Base-by-base conservation (phyloP, 202 grass and related monocot species). In the Zizania palustris region DNA sequence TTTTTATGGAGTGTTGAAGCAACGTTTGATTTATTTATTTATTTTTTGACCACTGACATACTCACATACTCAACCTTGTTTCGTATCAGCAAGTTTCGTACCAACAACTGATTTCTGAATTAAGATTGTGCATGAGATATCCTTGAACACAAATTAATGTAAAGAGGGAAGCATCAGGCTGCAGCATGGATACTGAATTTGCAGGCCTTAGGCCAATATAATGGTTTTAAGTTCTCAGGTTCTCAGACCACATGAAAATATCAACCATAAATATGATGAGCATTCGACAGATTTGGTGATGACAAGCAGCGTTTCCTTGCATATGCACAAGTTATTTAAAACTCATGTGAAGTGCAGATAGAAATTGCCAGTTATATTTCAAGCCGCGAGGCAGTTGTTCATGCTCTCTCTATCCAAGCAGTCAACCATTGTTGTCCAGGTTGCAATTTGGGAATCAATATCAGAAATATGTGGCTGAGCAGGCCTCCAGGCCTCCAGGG, bases 381-480 rank as follows among this genome's bases (percentile, higher is more conserved):
- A 54, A 18, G 38, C 8, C 6, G 13, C 6, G 7, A 18, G 16
- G 18, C 7, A 66, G 9, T 12, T 34, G 9, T 2, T 18, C 13
- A 55, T 46, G 48, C 38, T 38, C 22, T 37, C 9, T 33, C 4
- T 22, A 13, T 43, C 3, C n/a, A 12, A 70, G 1, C 4, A 55
- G 18, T 55, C 51, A 55, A 55, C n/a, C 51, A 55, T 9, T 55
- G 51, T 55, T 20, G 45, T 16, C 11, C 19, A 77, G 6, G 35
- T 54, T 50, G 22, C 48, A 43, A 7, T 18, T 67, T 67, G 66
- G 65, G 51, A 71, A 40, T 21, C 7, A 81, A 37, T 1, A 54
- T 11, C 7, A 3, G 51, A 54, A 54, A 54, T 6, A 54, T 19
- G n/a, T 3, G n/a, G 16, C 15, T 19, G n/a, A 11, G 6, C 7